A percentile compares a stretch with the other conserved stretches of the same genome.
Evolutionary conservation across 2,329 filamentous ascomycete species (phyloP).

Genomic region (Podosphaera aphanis): DNA sequence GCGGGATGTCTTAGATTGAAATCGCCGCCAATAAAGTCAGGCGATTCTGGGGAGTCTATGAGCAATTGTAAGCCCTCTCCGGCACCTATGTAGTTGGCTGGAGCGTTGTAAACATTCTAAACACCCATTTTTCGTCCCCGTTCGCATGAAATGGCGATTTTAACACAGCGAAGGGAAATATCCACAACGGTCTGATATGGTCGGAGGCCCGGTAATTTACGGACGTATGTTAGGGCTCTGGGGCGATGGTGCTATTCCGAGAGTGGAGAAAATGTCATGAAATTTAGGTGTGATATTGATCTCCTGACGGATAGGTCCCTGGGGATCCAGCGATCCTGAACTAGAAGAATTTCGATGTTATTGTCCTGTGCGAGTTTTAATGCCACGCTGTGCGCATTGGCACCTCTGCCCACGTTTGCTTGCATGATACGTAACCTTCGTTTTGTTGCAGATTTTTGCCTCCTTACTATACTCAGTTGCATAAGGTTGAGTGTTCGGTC

Average conservation of each 20-base stretch:
- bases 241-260: conserved; percentile 1
- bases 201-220: background rate
- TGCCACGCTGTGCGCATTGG: background rate
- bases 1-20: background rate
- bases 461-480: no score
- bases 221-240: background rate
- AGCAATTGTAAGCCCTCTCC: background rate
- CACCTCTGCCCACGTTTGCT: background rate
- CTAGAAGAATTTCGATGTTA: background rate
- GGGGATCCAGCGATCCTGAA: background rate
- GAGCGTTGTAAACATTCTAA: background rate
- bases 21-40: background rate
- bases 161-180: background rate
- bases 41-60: background rate
- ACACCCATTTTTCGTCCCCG: background rate
- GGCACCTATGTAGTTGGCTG: background rate
- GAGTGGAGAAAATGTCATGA: background rate
- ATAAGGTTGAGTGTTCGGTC: no score
- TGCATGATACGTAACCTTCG: background rate
- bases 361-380: background rate
- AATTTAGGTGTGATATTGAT: background rate
- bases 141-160: background rate
- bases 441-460: no score
- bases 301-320: background rate
- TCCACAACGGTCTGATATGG: background rate